phyloP scores from a whole-genome alignment of 2,329 filamentous ascomycete species.

The Ceratocystis harringtonii region DNA sequence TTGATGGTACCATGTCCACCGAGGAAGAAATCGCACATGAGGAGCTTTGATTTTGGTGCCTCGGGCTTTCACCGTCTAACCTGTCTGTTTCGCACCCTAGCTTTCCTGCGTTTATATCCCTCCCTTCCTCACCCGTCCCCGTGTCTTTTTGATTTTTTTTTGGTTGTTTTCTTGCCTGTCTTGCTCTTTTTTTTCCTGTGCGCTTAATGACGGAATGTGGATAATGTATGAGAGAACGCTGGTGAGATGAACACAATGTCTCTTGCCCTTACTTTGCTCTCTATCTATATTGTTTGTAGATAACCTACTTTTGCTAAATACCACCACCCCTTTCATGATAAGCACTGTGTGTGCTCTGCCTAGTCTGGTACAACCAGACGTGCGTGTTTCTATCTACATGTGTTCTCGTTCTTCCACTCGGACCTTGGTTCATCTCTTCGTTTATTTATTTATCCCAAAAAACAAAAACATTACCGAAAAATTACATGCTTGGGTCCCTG shows the following conservation, averaged over 20 bases:
- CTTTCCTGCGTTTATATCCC: not conserved
- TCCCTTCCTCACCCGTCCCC: not conserved
- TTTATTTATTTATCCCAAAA: conserved; percentile 5
- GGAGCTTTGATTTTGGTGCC: not conserved
- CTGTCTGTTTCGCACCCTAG: not conserved
- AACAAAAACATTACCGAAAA: not conserved
- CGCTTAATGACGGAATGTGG: conserved; percentile 1
- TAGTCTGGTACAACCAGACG: not conserved
- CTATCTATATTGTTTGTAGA: conserved; percentile 3
- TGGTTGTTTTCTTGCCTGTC: not conserved
- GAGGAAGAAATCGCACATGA: not conserved
- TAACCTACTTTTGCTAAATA: conserved; percentile 1
- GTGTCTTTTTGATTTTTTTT: not conserved
- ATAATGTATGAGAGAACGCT: conserved; percentile 4
- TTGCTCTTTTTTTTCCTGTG: not conserved
- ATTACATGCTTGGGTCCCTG: not conserved
- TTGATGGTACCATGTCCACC: not conserved
- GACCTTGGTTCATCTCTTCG: conserved; percentile 1
- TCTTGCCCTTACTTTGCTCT: not conserved
- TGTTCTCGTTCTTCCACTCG: not conserved
- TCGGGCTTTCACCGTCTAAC: not conserved
- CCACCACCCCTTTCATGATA: not conserved
- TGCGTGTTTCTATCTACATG: not conserved
- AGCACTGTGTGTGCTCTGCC: not conserved
- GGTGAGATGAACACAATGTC: not conserved